phyloP scores from a whole-genome alignment of 768 basidiomycete species.

The Lactifluus hygrophoroides region DNA sequence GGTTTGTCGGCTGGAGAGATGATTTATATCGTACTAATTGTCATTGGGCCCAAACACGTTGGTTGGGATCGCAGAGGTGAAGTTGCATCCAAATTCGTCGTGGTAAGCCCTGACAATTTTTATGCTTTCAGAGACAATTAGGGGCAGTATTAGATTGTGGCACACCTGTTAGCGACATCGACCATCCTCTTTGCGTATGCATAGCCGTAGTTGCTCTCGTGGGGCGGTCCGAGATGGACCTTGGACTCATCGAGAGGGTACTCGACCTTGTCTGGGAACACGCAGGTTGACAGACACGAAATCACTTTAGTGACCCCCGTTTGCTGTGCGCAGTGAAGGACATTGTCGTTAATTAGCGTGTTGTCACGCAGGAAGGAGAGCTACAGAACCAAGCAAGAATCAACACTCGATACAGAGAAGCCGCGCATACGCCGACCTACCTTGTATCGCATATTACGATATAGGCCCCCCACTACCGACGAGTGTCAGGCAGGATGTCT shows the following conservation, averaged over 20 bases:
- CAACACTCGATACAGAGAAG: neutral
- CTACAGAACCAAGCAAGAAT: conserved; percentile 31
- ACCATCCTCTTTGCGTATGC: conserved; percentile 94
- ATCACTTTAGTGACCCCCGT: conserved; percentile 68
- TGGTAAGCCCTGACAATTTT: conserved; percentile 71
- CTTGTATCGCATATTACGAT: conserved; percentile 94
- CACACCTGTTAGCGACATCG: conserved; percentile 90
- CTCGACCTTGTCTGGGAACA: conserved; percentile 91
- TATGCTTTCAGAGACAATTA: neutral
- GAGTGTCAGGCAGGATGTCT: neutral
- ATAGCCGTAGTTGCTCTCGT: conserved; percentile 93
- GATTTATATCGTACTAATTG: conserved; percentile 58
- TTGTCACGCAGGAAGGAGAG: conserved; percentile 92
- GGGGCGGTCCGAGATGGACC: conserved; percentile 88
- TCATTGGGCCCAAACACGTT: conserved; percentile 95
- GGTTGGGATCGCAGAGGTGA: conserved; percentile 94
- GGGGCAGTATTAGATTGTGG: neutral
- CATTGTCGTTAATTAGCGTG: conserved; percentile 90
- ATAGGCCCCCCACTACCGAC: conserved; percentile 77
- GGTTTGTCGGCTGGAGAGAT: neutral
- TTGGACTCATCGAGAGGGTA: conserved; percentile 92
- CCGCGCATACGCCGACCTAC: conserved; percentile 30
- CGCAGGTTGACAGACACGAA: conserved; percentile 94
- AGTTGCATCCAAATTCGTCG: conserved; percentile 90
- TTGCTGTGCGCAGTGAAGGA: conserved; percentile 68